Percentiles rank a stretch among this genome's conserved stretches.
These are phyloP conservation scores for Plasmopara muralis DNA, from an alignment of 352 stramenopile species.

Conservation along the genomic window DNA sequence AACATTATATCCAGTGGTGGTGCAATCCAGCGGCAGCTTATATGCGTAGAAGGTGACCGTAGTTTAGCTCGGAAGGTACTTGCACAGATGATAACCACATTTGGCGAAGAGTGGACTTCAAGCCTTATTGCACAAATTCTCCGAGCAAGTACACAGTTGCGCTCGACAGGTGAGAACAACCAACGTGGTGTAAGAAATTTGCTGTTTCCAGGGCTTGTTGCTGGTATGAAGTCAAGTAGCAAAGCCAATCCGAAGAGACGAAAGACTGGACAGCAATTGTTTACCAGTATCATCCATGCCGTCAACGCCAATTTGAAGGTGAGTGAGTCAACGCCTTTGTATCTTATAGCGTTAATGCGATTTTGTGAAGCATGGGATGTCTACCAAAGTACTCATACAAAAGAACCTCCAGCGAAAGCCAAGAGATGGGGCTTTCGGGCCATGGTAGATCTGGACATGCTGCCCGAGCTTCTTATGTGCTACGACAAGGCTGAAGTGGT, in stretches of 20 bases:
- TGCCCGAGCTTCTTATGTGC: conserved; percentile 28
- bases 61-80: conserved; percentile 16
- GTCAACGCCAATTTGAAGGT: conserved; percentile 19
- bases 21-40: conserved; percentile 9
- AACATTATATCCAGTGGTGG: conserved; percentile 34
- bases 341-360: conserved; percentile 24
- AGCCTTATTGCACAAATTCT: conserved; percentile 21
- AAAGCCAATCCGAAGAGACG: conserved; percentile 8
- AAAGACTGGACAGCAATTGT: conserved; percentile 20
- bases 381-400: conserved; percentile 28
- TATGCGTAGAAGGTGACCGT: conserved; percentile 18
- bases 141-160: conserved; percentile 12
- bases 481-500: conserved; percentile 23
- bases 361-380: conserved; percentile 33
- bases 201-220: conserved; percentile 34
- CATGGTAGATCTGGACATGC: conserved; percentile 26
- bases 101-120: conserved; percentile 20
- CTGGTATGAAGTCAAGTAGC: conserved; percentile 16
- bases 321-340: conserved; percentile 18
- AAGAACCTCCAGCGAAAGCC: conserved; percentile 13
- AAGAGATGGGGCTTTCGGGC: conserved; percentile 27
- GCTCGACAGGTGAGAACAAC: neutral
- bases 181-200: conserved; percentile 24
- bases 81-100: conserved; percentile 19
- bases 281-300: conserved; percentile 13